These are phyloP conservation scores for Fereydounia khargensis DNA, from an alignment of 1,284 basidiomycete genomes.

Conservation along the genomic window DNA sequence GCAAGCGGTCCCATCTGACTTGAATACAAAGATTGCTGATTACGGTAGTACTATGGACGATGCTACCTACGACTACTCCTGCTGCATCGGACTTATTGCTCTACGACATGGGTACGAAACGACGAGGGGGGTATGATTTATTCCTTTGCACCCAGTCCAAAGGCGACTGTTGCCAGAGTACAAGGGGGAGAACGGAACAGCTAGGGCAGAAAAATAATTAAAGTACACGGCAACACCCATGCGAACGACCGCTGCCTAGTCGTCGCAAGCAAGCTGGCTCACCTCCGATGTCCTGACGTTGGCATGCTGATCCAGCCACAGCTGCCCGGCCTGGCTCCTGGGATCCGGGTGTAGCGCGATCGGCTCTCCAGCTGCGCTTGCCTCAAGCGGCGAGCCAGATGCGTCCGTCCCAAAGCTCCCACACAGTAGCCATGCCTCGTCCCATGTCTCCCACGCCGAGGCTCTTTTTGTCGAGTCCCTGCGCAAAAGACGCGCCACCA, in stretches of 20 bases:
- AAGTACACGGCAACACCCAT: not conserved
- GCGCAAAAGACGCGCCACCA: slow-evolving; percentile 45
- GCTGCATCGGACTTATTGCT: too few relatives aligned
- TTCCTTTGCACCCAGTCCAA: too few relatives aligned
- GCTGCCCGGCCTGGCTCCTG: slow-evolving; percentile 25
- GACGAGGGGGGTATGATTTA: too few relatives aligned
- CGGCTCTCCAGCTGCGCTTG: slow-evolving; percentile 22
- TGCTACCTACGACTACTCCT: too few relatives aligned
- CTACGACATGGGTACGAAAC: too few relatives aligned
- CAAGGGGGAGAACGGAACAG: too few relatives aligned
- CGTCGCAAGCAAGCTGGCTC: slow-evolving; percentile 21
- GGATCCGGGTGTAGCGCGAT: slow-evolving; percentile 42
- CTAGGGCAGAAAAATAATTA: too few relatives aligned
- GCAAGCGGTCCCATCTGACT: too few relatives aligned
- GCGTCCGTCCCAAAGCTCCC: slow-evolving; percentile 37
- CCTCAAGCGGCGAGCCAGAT: slow-evolving; percentile 26
- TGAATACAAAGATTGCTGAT: too few relatives aligned
- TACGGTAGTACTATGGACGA: too few relatives aligned
- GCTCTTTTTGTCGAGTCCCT: slow-evolving; percentile 47
- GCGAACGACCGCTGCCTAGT: slow-evolving; percentile 24
- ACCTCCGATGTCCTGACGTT: slow-evolving; percentile 26
- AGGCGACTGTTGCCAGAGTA: too few relatives aligned
- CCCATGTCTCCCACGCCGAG: slow-evolving; percentile 47
- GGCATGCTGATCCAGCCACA: slow-evolving; percentile 35
- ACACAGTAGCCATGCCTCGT: slow-evolving; percentile 48